A percentile compares a stretch with the other conserved stretches of the same genome.
phyloP scores from a whole-genome alignment of 129 eudicot species.

The Calendula officinalis region DNA sequence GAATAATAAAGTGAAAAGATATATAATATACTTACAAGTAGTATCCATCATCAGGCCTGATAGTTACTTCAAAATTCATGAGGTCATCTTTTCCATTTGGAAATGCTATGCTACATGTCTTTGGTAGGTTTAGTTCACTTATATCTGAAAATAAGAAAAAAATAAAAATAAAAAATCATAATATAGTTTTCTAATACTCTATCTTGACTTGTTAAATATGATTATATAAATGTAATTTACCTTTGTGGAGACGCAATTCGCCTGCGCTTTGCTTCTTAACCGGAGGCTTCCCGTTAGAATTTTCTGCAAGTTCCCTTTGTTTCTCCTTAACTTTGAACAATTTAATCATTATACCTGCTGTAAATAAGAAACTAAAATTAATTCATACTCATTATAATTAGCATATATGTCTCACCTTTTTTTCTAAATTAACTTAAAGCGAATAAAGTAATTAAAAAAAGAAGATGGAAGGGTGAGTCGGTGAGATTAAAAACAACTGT shows the following conservation, averaged over 20 bases:
- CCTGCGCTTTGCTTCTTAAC: constrained; percentile 93
- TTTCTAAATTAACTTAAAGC: too few species aligned
- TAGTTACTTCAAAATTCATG: constrained; percentile 91
- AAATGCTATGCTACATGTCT: constrained; percentile 67
- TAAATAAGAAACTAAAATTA: neutral
- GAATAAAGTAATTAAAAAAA: too few species aligned
- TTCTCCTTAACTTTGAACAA: constrained; percentile 82
- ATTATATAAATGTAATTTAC: constrained; percentile 20
- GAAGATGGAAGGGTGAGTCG: too few species aligned
- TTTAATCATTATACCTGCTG: constrained; percentile 61
- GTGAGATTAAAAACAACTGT: too few species aligned
- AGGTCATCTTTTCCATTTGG: constrained; percentile 88
- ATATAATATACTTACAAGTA: constrained; percentile 50
- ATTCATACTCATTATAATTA: neutral
- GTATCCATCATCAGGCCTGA: constrained; percentile 88
- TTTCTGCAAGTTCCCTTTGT: constrained; percentile 80
- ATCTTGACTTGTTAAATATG: too few species aligned
- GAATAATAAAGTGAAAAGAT: too few species aligned
- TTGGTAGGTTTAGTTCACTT: constrained; percentile 74
- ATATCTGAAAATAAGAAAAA: constrained; percentile 45
- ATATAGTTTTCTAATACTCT: too few species aligned
- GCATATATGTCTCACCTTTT: too few species aligned
- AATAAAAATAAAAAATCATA: too few species aligned
- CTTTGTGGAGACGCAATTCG: constrained; percentile 86
- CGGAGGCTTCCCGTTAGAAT: constrained; percentile 69